Base-by-base conservation (phyloP, 129 eudicot genomes). In the Logfia minima region DNA sequence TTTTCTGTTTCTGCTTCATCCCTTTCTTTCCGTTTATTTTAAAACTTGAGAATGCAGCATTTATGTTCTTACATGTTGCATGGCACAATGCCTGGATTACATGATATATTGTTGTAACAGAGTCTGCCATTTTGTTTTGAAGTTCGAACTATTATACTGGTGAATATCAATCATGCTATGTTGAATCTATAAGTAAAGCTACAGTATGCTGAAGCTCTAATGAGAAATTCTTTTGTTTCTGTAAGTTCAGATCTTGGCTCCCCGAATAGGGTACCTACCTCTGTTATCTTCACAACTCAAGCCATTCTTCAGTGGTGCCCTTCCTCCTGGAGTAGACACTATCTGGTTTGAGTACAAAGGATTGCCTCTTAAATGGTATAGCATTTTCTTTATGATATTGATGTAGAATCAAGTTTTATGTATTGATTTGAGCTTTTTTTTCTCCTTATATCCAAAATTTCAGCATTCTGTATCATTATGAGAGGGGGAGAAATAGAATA, bases 301-400 rank as follows among this genome's bases (percentile, higher is more conserved):
- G 86, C 97, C 99, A 76, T 85, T 82, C 80, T 95, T 95, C 81
- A 88, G 96, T 81, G 84, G 77, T 82, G 85, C 96, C 43, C 97
- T 95, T 81, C 99, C 99, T 75, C 99, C 99, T 37, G 99, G 99
- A 51, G 87, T 82, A 35, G 99, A 95, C 77, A 95, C 97, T 48
- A 85, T 95, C 18, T 95, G 97, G 99, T 95, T 95, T 80, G 99
- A 95, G 61, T 95, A 91, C 92, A 95, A 86, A 79, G 97, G 99
- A 67, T 74, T 95, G 85, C 97, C 99, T n/a, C 90, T 95, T 69
- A 95, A 95, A 86, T 95, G 99, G 99, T 95, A 86, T 70, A 28
- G 28, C 56, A 55, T 70, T 63, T 59, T 62, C 64, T 35, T 59
- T 53, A 63, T 17, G 13, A n/a, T 52, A 21, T 53, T 63, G n/a